Conservation (phyloP, 495 filamentous ascomycete species). For the Trichoderma erinaceum region DNA sequence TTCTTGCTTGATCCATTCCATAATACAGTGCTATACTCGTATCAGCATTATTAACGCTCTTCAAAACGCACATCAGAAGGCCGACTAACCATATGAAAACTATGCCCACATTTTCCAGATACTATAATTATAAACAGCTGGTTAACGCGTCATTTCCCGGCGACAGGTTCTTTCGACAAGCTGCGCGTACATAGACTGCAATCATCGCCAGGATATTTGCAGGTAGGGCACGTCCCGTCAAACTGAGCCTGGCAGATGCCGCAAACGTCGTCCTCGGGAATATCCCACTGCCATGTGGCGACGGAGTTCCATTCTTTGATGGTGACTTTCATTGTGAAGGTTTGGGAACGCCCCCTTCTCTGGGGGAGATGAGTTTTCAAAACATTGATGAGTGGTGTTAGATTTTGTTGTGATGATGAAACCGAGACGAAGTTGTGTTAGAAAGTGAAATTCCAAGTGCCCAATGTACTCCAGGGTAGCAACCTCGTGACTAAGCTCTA, state of each 20-base stretch:
- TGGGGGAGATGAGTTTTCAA: neutral
- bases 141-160: constrained; percentile 1
- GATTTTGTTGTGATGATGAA: neutral
- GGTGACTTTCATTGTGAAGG: constrained; percentile 76
- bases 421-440: neutral
- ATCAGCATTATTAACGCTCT: constrained; percentile 3
- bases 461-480: neutral
- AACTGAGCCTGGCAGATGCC: constrained; percentile 98
- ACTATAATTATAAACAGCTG: constrained; percentile 61
- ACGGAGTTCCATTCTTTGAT: constrained; percentile 91
- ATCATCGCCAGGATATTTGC: constrained; percentile 96
- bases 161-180: neutral
- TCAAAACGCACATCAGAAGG: neutral
- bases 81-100: constrained; percentile 81
- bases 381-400: neutral
- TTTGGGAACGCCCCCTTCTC: neutral
- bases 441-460: neutral
- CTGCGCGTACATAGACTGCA: constrained; percentile 72
- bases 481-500: neutral
- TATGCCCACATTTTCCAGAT: constrained; percentile 91
- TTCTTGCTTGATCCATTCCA: constrained; percentile 93
- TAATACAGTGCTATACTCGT: constrained; percentile 72
- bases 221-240: constrained; percentile 94
- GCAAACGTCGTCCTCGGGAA: constrained; percentile 95
- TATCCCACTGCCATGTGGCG: constrained; percentile 95